A percentile compares a stretch with the other conserved stretches of the same genome.
Conservation (phyloP, 176 grass and related monocot species). For the Puccinellia tenuiflora region DNA sequence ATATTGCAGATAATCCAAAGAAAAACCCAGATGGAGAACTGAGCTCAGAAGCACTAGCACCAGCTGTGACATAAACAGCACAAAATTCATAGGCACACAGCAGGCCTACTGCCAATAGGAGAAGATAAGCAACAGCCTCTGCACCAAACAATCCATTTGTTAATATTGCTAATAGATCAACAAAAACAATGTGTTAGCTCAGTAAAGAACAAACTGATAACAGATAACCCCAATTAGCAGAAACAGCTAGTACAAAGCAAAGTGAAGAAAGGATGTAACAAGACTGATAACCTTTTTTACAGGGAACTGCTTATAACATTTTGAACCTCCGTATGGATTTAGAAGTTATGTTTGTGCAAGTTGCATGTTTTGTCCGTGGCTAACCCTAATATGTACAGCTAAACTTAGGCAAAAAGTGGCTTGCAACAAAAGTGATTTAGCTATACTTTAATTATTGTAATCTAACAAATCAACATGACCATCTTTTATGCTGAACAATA, state of each 20-base stretch:
- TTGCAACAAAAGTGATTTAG: not conserved
- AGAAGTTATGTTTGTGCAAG: not conserved
- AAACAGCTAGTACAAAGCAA: not conserved
- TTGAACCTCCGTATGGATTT: not conserved
- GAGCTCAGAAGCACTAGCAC: constrained; percentile 79
- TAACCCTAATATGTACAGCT: not conserved
- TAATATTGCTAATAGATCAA: constrained; percentile 8
- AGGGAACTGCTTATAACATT: constrained; percentile 4
- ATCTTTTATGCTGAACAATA: not conserved
- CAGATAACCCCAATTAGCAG: not conserved
- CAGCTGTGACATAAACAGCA: constrained; percentile 92
- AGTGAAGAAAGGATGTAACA: constrained; percentile 6
- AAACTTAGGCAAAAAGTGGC: not conserved
- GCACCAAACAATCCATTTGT: constrained; percentile 41
- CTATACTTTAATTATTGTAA: not conserved
- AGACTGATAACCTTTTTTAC: not conserved
- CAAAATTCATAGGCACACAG: constrained; percentile 95
- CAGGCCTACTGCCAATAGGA: constrained; percentile 78
- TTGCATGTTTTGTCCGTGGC: not conserved
- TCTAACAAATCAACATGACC: not conserved
- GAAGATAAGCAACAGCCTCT: constrained; percentile 98
- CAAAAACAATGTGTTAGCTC: not conserved
- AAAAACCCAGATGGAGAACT: constrained; percentile 95
- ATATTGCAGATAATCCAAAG: constrained; percentile 93
- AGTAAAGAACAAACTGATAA: constrained; percentile 22